Conservation (phyloP, 805 yeast genomes). For the Candida nonsorbophila region DNA sequence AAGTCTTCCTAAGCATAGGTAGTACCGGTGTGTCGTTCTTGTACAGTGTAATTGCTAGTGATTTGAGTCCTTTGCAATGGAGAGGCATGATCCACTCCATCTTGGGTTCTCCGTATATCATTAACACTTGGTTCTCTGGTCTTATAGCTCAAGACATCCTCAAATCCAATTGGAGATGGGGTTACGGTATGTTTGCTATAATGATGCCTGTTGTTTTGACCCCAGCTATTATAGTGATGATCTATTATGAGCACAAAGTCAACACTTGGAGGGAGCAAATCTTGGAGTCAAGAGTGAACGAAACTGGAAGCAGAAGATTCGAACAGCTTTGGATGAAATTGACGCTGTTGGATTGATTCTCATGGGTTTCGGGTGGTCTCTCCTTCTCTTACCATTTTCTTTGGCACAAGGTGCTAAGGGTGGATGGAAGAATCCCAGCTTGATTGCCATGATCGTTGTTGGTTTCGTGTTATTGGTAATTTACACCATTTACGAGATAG, state of each 20-base stretch:
- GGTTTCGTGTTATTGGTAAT: conserved; percentile 30
- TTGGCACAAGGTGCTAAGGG: conserved; percentile 24
- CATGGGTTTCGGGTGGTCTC: conserved; percentile 33
- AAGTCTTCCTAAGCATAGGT: conserved; percentile 16
- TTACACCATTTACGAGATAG: conserved; percentile 30
- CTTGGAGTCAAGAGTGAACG: conserved; percentile 2
- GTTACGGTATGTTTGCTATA: conserved; percentile 45
- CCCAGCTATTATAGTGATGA: conserved; percentile 27
- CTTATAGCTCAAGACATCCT: conserved; percentile 25
- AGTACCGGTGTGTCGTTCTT: conserved; percentile 14
- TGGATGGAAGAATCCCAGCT: conserved; percentile 31
- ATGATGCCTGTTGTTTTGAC: conserved; percentile 36
- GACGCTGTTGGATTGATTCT: conserved; percentile 34
- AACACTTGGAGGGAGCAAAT: conserved; percentile 1
- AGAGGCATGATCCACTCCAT: conserved; percentile 14
- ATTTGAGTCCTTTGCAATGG: conserved; percentile 20
- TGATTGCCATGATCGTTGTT: conserved; percentile 39
- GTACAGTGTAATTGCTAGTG: conserved; percentile 14
- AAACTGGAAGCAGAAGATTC: too few species aligned
- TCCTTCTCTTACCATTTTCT: conserved; percentile 35
- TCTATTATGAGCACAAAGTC: conserved; percentile 26
- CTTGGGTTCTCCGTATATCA: conserved; percentile 35
- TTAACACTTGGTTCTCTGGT: conserved; percentile 40
- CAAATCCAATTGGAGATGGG: conserved; percentile 45
- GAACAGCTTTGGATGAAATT: too few species aligned